These are phyloP conservation scores for Rhodotorula sp. DNA, from an alignment of 1,284 basidiomycete species.

Conservation along the genomic window DNA sequence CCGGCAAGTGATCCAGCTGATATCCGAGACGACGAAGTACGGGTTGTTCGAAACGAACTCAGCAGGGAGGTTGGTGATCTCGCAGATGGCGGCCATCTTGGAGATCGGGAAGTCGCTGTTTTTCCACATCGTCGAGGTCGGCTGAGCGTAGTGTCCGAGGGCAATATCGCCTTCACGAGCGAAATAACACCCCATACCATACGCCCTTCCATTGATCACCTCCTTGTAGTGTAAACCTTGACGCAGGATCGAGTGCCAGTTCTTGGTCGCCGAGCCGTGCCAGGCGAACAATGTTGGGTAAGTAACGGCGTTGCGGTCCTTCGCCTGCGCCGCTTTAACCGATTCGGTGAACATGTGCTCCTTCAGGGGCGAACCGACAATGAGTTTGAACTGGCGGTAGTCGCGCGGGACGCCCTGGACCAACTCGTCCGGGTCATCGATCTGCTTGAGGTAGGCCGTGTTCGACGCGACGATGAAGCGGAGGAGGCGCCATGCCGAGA, in stretches of 20 bases:
- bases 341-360: conserved; percentile 32
- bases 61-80: conserved; percentile 37
- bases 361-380: conserved; percentile 39
- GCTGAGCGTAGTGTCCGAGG: conserved; percentile 25
- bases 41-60: conserved; percentile 29
- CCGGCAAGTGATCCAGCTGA: conserved; percentile 38
- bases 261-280: conserved; percentile 19
- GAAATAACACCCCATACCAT: conserved; percentile 32
- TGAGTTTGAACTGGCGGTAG: conserved; percentile 39
- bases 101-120: conserved; percentile 32
- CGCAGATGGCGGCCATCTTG: conserved; percentile 38
- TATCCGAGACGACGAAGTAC: conserved; percentile 35
- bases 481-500: conserved; percentile 39
- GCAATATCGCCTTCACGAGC: conserved; percentile 20
- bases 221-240: conserved; percentile 40
- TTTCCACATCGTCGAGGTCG: conserved; percentile 29
- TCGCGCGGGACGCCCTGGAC: conserved; percentile 33
- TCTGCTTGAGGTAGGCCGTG: conserved; percentile 39
- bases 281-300: conserved; percentile 39
- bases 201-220: conserved; percentile 31
- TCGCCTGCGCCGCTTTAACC: conserved; percentile 26
- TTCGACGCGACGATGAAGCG: conserved; percentile 42
- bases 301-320: conserved; percentile 18
- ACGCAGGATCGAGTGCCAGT: conserved; percentile 30
- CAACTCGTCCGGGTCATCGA: conserved; percentile 40